These are phyloP conservation scores for Lepidium aucheri DNA, from an alignment of 345 rosid species.

Conservation along the genomic window DNA sequence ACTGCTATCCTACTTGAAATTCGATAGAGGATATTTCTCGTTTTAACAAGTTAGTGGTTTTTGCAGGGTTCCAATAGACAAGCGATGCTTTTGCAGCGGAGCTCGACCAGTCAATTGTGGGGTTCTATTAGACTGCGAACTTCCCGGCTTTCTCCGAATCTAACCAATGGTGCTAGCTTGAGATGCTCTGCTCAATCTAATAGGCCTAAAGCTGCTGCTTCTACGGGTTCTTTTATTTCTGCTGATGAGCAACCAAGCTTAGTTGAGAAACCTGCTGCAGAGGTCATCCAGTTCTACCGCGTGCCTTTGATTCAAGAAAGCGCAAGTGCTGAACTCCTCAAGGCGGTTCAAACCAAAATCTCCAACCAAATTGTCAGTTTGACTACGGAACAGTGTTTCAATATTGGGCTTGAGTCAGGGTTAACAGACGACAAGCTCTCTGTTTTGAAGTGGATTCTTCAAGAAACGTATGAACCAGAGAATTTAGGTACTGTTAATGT, in stretches of 20 bases:
- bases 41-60: neutral
- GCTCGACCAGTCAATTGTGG: slow-evolving; percentile 36
- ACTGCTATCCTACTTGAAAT: neutral
- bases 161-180: slow-evolving; percentile 33
- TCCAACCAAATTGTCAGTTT: slow-evolving; percentile 60
- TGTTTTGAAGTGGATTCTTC: slow-evolving; percentile 75
- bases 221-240: slow-evolving; percentile 28
- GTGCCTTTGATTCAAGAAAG: slow-evolving; percentile 72
- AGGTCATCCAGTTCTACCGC: slow-evolving; percentile 66
- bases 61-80: slow-evolving; percentile 59
- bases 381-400: slow-evolving; percentile 81
- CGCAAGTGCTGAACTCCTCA: slow-evolving; percentile 58
- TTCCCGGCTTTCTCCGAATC: slow-evolving; percentile 7
- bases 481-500: slow-evolving; percentile 39
- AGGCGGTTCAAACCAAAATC: slow-evolving; percentile 53
- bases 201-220: slow-evolving; percentile 45
- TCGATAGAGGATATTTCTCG: neutral
- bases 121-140: slow-evolving; percentile 26
- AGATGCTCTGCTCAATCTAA: slow-evolving; percentile 37
- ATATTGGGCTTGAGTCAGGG: slow-evolving; percentile 46
- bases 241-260: slow-evolving; percentile 40
- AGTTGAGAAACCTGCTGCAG: slow-evolving; percentile 47
- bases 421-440: slow-evolving; percentile 44
- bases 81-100: slow-evolving; percentile 38
- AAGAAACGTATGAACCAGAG: slow-evolving; percentile 87